Evolutionary conservation across 257 asterid species (phyloP).

Genomic region (Salvia miltiorrhiza): DNA sequence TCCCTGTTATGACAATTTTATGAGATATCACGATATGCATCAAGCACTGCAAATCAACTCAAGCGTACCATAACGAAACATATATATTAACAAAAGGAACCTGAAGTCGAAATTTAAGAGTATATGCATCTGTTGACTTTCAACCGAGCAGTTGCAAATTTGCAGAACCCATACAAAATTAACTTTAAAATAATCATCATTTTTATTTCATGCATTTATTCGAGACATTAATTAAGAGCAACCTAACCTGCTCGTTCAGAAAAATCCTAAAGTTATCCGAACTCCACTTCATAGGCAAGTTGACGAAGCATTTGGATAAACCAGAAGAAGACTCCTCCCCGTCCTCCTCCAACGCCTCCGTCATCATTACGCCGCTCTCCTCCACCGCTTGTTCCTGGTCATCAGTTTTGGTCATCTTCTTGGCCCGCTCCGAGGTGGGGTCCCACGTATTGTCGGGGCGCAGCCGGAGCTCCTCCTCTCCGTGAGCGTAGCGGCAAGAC

Average conservation of each 20-base stretch:
- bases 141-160: not conserved
- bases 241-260: slow-evolving; percentile 71
- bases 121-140: not conserved
- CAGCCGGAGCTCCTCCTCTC: slow-evolving; percentile 75
- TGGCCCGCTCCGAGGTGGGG: slow-evolving; percentile 88
- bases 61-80: not conserved
- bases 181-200: not conserved
- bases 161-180: not conserved
- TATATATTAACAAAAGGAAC: not conserved
- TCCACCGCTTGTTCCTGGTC: slow-evolving; percentile 25
- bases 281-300: slow-evolving; percentile 89
- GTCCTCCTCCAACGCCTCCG: slow-evolving; percentile 60
- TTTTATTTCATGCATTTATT: not conserved
- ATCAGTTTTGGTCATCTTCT: slow-evolving; percentile 54
- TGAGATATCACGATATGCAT: slow-evolving; percentile 8
- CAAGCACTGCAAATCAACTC: slow-evolving; percentile 12
- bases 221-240: not conserved
- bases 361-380: slow-evolving; percentile 67
- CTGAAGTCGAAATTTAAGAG: not conserved
- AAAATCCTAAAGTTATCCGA: slow-evolving; percentile 67
- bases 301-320: slow-evolving; percentile 68
- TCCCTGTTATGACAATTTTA: slow-evolving; percentile 41
- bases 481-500: slow-evolving; percentile 79
- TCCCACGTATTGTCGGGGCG: slow-evolving; percentile 90
- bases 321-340: slow-evolving; percentile 44